Evolutionary conservation across 75 land plant species (phyloP).

Genomic region (Selaginella moellendorffii): DNA sequence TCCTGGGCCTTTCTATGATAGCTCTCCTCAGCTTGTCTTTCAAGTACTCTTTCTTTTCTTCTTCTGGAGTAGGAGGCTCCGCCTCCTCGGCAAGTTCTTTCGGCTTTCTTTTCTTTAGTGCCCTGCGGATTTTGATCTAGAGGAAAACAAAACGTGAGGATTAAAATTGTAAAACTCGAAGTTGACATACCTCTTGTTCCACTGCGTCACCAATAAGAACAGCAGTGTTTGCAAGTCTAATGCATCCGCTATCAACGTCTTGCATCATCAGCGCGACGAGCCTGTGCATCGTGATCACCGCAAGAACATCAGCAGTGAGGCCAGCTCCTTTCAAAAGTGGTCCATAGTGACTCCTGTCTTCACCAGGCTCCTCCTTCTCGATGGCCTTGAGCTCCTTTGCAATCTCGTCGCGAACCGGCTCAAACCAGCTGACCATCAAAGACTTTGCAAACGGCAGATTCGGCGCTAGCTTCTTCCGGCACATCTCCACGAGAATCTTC

Average conservation of each 20-base stretch:
- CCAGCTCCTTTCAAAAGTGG: slow-evolving; percentile 22
- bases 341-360: slow-evolving; percentile 21
- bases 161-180: no score
- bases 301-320: slow-evolving; percentile 74
- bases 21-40: slow-evolving; percentile 41
- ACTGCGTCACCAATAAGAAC: slow-evolving; percentile 65
- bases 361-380: slow-evolving; percentile 15
- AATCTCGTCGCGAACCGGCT: background rate
- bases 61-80: no score
- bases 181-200: slow-evolving; percentile 93
- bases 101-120: background rate
- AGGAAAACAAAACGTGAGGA: no score
- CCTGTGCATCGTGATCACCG: slow-evolving; percentile 91
- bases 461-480: slow-evolving; percentile 79
- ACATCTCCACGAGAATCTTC: slow-evolving; percentile 67
- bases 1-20: slow-evolving; percentile 38
- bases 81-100: background rate
- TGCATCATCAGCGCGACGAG: slow-evolving; percentile 63
- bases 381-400: background rate
- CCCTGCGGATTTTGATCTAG: background rate
- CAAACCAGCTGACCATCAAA: background rate
- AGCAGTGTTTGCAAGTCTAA: slow-evolving; percentile 48
- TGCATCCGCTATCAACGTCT: slow-evolving; percentile 27
- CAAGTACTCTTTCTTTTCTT: slow-evolving; percentile 26
- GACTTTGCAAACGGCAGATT: slow-evolving; percentile 77